phyloP scores from a whole-genome alignment of 2,329 filamentous ascomycete genomes.

The Penicillium thymicola region DNA sequence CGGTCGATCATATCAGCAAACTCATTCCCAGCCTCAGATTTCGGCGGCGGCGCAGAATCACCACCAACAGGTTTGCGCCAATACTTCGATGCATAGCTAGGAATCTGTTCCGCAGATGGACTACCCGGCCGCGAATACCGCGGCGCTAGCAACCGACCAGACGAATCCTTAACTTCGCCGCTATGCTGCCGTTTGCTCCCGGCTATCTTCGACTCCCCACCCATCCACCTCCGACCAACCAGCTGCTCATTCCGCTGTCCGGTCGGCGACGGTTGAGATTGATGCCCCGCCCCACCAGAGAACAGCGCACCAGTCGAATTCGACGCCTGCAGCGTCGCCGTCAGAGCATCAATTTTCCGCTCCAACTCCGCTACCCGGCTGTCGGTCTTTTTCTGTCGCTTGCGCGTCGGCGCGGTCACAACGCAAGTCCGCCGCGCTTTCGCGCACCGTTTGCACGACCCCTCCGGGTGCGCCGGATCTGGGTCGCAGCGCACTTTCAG shows the following conservation, averaged over 20 bases:
- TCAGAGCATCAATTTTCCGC: conserved; percentile 87
- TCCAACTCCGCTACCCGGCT: conserved; percentile 85
- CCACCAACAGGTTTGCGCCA: conserved; percentile 24
- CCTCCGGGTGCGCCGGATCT: conserved; percentile 59
- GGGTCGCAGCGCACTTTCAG: conserved; percentile 84
- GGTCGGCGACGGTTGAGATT: conserved; percentile 25
- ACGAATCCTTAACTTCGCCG: conserved; percentile 28
- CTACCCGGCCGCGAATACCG: conserved; percentile 23
- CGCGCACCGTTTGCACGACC: conserved; percentile 69
- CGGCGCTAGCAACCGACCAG: conserved; percentile 16
- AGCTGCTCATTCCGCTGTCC: conserved; percentile 31
- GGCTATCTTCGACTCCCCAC: conserved; percentile 12
- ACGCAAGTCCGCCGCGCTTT: conserved; percentile 77
- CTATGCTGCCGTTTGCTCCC: conserved; percentile 33
- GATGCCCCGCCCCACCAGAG: conserved; percentile 9
- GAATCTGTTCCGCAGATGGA: conserved; percentile 20
- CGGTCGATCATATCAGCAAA: conserved; percentile 50
- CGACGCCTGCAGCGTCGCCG: conserved; percentile 68
- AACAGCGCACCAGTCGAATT: conserved; percentile 25
- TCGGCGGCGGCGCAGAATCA: conserved; percentile 12
- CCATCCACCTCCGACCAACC: conserved; percentile 31
- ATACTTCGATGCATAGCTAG: conserved; percentile 14
- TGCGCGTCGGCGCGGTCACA: conserved; percentile 70
- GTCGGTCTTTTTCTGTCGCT: conserved; percentile 89
- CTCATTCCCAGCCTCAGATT: conserved; percentile 22